Conservation (phyloP, 306 rosid genomes). For the Begonia masoniana region DNA sequence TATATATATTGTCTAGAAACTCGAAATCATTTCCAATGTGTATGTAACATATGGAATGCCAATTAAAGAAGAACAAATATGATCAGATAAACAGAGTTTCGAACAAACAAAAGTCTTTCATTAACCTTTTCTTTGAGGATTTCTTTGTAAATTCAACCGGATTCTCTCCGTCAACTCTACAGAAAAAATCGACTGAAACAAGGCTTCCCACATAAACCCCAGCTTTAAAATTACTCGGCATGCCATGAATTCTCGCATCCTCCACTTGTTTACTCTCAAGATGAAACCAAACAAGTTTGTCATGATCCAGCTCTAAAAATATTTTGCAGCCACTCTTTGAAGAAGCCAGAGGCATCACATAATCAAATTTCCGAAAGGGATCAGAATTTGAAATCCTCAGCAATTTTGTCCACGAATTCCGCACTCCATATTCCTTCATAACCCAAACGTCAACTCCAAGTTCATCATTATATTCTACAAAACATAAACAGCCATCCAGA, state of each 20-base stretch:
- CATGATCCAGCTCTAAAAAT: constrained; percentile 27
- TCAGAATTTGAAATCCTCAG: constrained; percentile 19
- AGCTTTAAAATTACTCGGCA: constrained; percentile 32
- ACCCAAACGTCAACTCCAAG: constrained; percentile 41
- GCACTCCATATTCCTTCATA: constrained; percentile 37
- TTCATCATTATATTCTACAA: constrained; percentile 22
- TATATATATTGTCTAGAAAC: too few species aligned
- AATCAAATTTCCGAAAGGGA: constrained; percentile 9
- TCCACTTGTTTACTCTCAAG: constrained; percentile 9
- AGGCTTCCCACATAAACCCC: constrained; percentile 37
- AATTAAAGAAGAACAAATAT: too few species aligned
- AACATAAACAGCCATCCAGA: constrained; percentile 29
- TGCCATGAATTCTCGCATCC: constrained; percentile 16
- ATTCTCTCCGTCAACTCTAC: constrained; percentile 6
- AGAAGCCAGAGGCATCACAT: constrained; percentile 42
- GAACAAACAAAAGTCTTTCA: neutral
- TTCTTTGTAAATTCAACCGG: constrained; percentile 8
- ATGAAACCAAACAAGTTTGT: constrained; percentile 44
- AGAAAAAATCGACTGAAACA: constrained; percentile 25
- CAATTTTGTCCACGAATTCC: constrained; percentile 45
- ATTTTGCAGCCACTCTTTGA: constrained; percentile 25
- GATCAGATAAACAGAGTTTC: too few species aligned
- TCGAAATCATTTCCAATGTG: too few species aligned
- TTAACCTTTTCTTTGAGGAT: constrained; percentile 33
- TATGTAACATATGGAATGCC: too few species aligned